Evolutionary conservation across 1,139 yeast species (phyloP), one percentile per base, ranked within the genome.

Genomic region (Taphrina deformans): DNA sequence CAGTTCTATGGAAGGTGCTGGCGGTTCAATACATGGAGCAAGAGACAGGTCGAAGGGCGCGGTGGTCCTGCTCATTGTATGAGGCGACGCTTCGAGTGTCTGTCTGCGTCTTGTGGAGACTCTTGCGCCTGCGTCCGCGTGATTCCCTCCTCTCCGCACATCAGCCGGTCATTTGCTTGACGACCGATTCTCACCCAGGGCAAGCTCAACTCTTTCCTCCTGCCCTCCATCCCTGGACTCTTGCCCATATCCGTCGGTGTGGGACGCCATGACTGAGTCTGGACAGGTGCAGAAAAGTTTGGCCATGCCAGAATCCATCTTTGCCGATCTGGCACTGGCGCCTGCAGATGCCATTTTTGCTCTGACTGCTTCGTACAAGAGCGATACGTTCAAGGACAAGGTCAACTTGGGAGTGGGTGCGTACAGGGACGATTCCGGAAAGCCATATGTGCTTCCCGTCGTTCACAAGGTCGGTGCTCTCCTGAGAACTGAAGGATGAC

Each of bases 401-500:
- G 91, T 92, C 69, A 96, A 92, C 65, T 66, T 70, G 58, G 69
- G 71, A 24, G 92, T 92, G 65, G 98, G 98, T 63, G 97, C 97
- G 38, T 92, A 92, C 78, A 84, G 97, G 75, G 96, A 90, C 75
- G 82, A 85, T 71, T 71, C 77, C 62, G 98, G 97, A 51, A 83
- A 86, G 75, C 97, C 97, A 29, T 89, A 95, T 86, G 86, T 92
- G 52, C 82, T 92, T 65, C 96, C 96, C 3, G 86, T 93, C 3
- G 96, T 92, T 12, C 82, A 79, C 70, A 78, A 80, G 70, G 96
- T 91, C 86, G 77, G 80, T 84, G 71, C 89, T 16, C 6, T 5
- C 7, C 53, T 16, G 10, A 73, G n/a, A n/a, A 78, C 81, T 81
- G 67, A 82, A 40, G 33, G 33, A 29, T 6, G 6, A 29, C 33